Conservation (phyloP, 2,329 filamentous ascomycete species). For the Aspergillus jensenii region DNA sequence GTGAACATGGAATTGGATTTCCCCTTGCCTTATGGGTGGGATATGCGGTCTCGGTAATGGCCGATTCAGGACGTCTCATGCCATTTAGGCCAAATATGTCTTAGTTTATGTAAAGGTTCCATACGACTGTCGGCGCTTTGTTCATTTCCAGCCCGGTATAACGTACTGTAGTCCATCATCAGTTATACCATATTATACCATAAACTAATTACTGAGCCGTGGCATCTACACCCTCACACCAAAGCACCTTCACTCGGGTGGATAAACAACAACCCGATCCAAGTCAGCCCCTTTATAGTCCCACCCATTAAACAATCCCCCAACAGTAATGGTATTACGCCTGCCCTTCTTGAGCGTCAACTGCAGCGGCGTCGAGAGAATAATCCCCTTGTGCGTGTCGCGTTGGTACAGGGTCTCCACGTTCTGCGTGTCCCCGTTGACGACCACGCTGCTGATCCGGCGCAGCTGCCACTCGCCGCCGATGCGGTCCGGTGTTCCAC, state of each 20-base stretch:
- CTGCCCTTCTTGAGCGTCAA: conserved; percentile 54
- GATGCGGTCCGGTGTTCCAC: conserved; percentile 59
- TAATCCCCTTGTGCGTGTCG: conserved; percentile 60
- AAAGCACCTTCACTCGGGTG: conserved; percentile 42
- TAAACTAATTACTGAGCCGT: background rate
- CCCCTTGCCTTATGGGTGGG: too few relatives aligned
- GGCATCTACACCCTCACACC: too few relatives aligned
- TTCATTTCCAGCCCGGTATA: too few relatives aligned
- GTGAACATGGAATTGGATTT: too few relatives aligned
- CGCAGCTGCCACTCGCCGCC: conserved; percentile 60
- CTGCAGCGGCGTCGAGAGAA: conserved; percentile 58
- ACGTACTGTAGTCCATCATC: too few relatives aligned
- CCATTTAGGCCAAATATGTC: too few relatives aligned
- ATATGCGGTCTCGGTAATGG: too few relatives aligned
- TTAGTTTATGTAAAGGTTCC: too few relatives aligned
- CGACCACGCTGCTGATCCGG: conserved; percentile 60
- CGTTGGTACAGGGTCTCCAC: conserved; percentile 54
- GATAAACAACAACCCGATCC: conserved; percentile 61
- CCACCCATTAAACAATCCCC: conserved; percentile 57
- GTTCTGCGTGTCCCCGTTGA: conserved; percentile 53
- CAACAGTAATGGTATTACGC: conserved; percentile 57
- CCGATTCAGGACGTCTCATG: too few relatives aligned
- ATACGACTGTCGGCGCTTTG: too few relatives aligned
- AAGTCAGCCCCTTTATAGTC: conserved; percentile 60
- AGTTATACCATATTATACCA: too few relatives aligned